Evolutionary conservation across 768 basidiomycete species (phyloP).

Genomic region (Suillus fuscotomentosus): DNA sequence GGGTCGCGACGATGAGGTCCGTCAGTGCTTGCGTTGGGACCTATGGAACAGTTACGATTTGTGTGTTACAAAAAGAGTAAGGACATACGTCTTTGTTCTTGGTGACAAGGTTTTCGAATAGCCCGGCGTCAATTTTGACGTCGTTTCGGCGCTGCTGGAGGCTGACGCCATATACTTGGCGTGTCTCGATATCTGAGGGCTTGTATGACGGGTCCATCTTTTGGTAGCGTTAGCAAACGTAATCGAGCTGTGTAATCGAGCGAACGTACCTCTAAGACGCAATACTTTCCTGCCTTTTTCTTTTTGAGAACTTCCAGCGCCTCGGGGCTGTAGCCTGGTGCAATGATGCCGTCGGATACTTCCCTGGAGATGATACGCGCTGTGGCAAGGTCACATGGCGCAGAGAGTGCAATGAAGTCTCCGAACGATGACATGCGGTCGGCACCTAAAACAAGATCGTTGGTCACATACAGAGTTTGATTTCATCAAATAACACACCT

Average conservation of each 20-base stretch:
- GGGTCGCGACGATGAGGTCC: conserved; percentile 95
- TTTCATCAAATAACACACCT: conserved; percentile 45
- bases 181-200: conserved; percentile 82
- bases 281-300: conserved; percentile 99
- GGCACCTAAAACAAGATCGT: conserved; percentile 55
- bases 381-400: conserved; percentile 89
- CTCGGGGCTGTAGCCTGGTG: conserved; percentile 85
- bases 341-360: conserved; percentile 97
- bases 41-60: conserved; percentile 35
- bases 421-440: conserved; percentile 99
- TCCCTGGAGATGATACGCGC: conserved; percentile 98
- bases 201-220: conserved; percentile 88
- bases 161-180: conserved; percentile 91
- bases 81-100: conserved; percentile 75
- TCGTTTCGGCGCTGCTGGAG: conserved; percentile 92
- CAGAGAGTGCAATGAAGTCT: conserved; percentile 95
- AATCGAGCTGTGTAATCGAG: neutral
- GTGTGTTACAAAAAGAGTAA: neutral
- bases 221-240: conserved; percentile 10
- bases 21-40: conserved; percentile 73
- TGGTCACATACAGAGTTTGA: neutral
- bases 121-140: conserved; percentile 72
- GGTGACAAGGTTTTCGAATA: conserved; percentile 89
- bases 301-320: conserved; percentile 89
- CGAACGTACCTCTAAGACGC: conserved; percentile 78